A percentile compares a stretch with the other conserved stretches of the same genome.
Evolutionary conservation across 306 rosid species (phyloP).

Genomic region (Cucurbita pepo): DNA sequence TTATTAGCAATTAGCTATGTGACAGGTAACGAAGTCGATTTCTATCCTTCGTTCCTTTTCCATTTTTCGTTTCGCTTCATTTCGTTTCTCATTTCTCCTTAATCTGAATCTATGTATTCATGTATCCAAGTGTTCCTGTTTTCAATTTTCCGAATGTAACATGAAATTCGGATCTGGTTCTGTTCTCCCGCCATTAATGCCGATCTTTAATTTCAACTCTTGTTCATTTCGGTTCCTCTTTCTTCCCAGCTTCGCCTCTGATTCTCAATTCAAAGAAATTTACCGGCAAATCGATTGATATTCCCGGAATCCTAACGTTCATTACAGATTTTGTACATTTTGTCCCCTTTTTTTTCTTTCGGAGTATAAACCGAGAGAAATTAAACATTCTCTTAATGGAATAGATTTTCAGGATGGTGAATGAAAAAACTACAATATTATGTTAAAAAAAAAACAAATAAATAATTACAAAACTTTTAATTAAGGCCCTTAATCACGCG

Average conservation of each 20-base stretch:
- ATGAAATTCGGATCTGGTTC: not conserved
- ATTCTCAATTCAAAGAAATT: not conserved
- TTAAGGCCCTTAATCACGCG: too few relatives aligned
- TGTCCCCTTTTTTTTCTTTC: too few relatives aligned
- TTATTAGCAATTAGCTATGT: not conserved
- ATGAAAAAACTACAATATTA: too few relatives aligned
- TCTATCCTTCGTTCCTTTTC: not conserved
- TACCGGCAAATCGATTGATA: not conserved
- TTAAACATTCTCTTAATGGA: too few relatives aligned
- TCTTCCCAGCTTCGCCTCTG: not conserved
- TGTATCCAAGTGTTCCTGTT: not conserved
- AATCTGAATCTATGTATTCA: not conserved
- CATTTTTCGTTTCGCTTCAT: not conserved
- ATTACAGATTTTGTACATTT: not conserved
- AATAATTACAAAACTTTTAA: too few relatives aligned
- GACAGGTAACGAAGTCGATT: constrained; percentile 2
- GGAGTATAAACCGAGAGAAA: too few relatives aligned
- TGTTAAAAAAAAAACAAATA: too few relatives aligned
- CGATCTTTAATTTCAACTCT: not conserved
- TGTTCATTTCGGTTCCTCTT: not conserved
- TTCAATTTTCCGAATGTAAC: not conserved
- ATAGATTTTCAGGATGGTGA: too few relatives aligned
- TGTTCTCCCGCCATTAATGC: not conserved
- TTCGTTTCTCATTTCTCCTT: too few relatives aligned
- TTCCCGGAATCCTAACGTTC: not conserved